These are phyloP conservation scores for Skeletonema grethae DNA, from an alignment of 108 stramenopile species.

Conservation along the genomic window DNA sequence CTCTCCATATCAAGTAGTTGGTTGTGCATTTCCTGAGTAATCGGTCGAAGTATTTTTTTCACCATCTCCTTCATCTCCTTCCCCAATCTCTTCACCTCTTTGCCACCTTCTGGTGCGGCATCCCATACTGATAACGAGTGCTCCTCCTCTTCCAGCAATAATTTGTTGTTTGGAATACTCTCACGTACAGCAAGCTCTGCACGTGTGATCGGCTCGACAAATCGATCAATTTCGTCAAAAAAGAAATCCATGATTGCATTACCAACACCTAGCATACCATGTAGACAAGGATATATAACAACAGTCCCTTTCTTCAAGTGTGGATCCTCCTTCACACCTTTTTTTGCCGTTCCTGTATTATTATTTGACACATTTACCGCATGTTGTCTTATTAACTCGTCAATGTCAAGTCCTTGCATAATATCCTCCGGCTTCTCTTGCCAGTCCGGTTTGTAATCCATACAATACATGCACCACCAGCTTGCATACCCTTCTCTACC, in stretches of 20 bases:
- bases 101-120: no score
- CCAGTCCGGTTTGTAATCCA: neutral
- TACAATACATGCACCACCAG: slow-evolving; percentile 6
- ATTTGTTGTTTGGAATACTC: neutral
- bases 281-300: slow-evolving; percentile 3
- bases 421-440: neutral
- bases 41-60: neutral
- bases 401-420: neutral
- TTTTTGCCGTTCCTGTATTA: neutral
- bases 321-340: neutral
- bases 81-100: neutral
- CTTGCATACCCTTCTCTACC: slow-evolving; percentile 6
- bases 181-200: neutral
- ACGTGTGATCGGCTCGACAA: neutral
- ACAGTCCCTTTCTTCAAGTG: neutral
- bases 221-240: neutral
- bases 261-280: slow-evolving; percentile 6
- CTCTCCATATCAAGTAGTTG: neutral
- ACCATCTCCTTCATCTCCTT: neutral
- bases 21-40: neutral
- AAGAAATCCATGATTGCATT: slow-evolving; percentile 2
- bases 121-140: neutral
- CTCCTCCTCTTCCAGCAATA: neutral
- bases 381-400: neutral
- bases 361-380: neutral